A percentile compares a stretch with the other conserved stretches of the same genome.
Evolutionary conservation across 257 asterid genomes (phyloP).

Genomic region (Solanum sitiens): DNA sequence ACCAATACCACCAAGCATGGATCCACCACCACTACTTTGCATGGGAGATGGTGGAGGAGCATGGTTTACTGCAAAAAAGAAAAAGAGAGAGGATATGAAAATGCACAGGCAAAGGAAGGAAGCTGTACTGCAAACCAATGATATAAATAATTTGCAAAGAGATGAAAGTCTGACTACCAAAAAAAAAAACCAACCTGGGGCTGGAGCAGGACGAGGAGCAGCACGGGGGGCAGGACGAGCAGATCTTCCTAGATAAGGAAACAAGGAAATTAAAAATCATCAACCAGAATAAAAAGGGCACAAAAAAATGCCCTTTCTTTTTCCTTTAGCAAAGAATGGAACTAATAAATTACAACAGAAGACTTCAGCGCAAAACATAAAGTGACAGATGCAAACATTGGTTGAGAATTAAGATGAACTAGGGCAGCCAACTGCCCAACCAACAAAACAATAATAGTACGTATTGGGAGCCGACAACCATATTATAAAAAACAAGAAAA

Average conservation of each 20-base stretch:
- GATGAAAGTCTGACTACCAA: not conserved
- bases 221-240: slow-evolving; percentile 66
- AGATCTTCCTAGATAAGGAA: slow-evolving; percentile 54
- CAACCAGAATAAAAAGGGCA: not conserved
- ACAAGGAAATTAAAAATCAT: not conserved
- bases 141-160: not conserved
- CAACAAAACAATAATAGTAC: not conserved
- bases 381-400: not conserved
- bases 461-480: not conserved
- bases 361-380: not conserved
- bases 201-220: slow-evolving; percentile 1
- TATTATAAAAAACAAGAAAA: not conserved
- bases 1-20: slow-evolving; percentile 27
- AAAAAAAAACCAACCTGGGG: not conserved
- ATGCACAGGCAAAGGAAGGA: not conserved
- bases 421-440: not conserved
- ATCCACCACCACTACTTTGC: slow-evolving; percentile 59
- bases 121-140: not conserved
- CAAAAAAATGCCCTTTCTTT: not conserved
- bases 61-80: not conserved
- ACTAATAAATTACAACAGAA: not conserved
- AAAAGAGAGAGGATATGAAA: not conserved
- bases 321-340: not conserved
- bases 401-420: not conserved
- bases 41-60: slow-evolving; percentile 70